Conservation (phyloP, 78 protist species). For the Planoprotostelium fungivorum region DNA sequence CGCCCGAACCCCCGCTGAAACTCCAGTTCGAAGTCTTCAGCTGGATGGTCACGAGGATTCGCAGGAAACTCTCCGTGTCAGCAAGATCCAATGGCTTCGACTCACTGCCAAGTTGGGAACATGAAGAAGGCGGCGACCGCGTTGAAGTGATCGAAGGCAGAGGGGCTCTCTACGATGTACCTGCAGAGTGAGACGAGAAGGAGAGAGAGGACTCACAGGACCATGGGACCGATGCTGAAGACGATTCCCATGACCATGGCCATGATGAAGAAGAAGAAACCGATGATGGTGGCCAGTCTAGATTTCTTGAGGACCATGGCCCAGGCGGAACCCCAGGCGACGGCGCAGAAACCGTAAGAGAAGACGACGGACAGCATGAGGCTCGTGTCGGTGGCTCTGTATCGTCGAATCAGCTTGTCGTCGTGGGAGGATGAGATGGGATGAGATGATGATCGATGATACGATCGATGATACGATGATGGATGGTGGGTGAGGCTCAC, state of each 20-base stretch:
- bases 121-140: neutral
- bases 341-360: neutral
- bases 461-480: neutral
- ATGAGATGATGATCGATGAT: neutral
- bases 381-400: neutral
- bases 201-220: no score
- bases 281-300: neutral
- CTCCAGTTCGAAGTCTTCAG: neutral
- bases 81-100: neutral
- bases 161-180: neutral
- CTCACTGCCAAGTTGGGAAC: neutral
- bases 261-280: neutral
- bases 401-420: neutral
- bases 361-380: neutral
- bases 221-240: neutral
- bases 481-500: neutral
- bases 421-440: neutral
- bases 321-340: neutral
- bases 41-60: neutral
- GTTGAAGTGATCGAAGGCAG: neutral
- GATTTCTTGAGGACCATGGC: neutral
- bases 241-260: neutral
- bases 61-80: neutral
- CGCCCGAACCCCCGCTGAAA: neutral
- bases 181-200: neutral